These are phyloP conservation scores for Murraya koenigii DNA, from an alignment of 345 rosid species.

Conservation along the genomic window DNA sequence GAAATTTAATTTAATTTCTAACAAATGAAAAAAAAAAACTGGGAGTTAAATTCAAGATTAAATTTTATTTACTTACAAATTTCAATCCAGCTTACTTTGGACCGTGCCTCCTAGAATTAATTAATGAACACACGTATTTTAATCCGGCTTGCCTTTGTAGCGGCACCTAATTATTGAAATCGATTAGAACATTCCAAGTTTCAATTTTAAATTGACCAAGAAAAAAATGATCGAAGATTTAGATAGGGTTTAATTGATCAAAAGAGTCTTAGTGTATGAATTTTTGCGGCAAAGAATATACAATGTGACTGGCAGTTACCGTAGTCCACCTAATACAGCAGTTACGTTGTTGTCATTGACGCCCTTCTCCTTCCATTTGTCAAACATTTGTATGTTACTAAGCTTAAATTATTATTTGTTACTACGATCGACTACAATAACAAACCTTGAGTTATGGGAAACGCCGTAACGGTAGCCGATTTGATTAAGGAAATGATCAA, in stretches of 20 bases:
- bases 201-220: neutral
- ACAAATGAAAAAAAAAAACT: neutral
- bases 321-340: slow-evolving; percentile 23
- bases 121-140: neutral
- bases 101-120: neutral
- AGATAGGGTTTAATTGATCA: neutral
- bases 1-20: neutral
- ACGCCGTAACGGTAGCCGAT: neutral
- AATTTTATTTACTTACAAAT: neutral
- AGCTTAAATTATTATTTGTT: neutral
- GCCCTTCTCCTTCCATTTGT: slow-evolving; percentile 37
- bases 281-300: neutral
- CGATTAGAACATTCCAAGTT: neutral
- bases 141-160: slow-evolving; percentile 4
- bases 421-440: neutral
- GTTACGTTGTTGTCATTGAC: slow-evolving; percentile 37
- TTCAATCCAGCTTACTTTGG: neutral
- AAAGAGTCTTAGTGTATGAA: neutral
- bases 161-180: neutral
- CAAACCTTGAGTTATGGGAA: neutral
- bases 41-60: slow-evolving; percentile 8
- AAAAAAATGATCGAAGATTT: neutral
- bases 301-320: slow-evolving; percentile 24
- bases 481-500: slow-evolving; percentile 16
- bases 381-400: slow-evolving; percentile 10